Evolutionary conservation across 176 grass and related monocot species (phyloP).

Genomic region (Oropetium thomaeum): DNA sequence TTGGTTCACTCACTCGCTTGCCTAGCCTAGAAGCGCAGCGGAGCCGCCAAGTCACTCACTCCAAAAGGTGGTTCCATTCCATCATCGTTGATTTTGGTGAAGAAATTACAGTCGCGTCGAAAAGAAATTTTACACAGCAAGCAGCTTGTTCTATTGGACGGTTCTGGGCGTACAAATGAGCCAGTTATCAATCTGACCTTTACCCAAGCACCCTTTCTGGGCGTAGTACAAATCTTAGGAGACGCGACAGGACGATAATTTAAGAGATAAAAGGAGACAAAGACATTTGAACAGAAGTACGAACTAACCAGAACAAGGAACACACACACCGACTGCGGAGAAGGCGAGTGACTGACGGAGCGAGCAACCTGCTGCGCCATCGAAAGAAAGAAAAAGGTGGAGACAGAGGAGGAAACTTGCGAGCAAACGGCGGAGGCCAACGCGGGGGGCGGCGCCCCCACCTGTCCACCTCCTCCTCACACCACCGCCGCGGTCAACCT

Average conservation of each 20-base stretch:
- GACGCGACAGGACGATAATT: neutral
- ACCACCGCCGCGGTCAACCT: conserved; percentile 39
- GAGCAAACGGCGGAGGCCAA: conserved; percentile 25
- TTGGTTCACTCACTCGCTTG: neutral
- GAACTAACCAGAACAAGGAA: neutral
- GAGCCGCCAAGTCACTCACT: neutral
- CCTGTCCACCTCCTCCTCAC: neutral
- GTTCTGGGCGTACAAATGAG: no score
- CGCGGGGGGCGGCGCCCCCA: conserved; percentile 2
- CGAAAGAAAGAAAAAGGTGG: neutral
- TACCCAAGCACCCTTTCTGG: no score
- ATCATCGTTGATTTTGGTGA: neutral
- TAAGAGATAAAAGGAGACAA: neutral
- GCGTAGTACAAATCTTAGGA: no score
- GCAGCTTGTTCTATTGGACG: no score
- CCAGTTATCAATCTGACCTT: no score
- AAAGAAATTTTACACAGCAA: no score
- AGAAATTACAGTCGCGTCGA: neutral
- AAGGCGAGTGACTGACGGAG: neutral
- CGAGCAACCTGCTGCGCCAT: neutral
- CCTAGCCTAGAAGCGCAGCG: neutral
- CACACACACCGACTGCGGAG: neutral
- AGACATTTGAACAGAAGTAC: neutral
- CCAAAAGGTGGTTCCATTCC: neutral
- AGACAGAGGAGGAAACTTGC: neutral